Evolutionary conservation across 1,284 basidiomycete genomes (phyloP).

Genomic region (Rhodotorula sp.): DNA sequence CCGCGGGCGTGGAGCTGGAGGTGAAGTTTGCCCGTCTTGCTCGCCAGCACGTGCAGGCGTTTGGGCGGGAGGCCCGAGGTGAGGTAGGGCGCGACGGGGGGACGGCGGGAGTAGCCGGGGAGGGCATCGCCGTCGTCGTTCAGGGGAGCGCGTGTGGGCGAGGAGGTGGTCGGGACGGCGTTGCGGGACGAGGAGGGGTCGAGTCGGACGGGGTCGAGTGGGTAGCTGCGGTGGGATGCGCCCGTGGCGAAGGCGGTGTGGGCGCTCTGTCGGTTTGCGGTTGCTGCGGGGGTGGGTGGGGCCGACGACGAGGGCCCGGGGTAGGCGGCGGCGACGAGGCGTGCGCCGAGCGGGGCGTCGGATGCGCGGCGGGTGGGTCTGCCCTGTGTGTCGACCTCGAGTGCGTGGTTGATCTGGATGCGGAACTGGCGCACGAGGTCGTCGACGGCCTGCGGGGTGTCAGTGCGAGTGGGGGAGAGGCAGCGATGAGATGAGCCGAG

Average conservation of each 20-base stretch:
- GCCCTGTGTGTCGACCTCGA: not conserved
- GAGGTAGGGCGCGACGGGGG: not conserved
- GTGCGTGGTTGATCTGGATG: not conserved
- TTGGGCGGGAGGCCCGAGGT: slow-evolving; percentile 11
- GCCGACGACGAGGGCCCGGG: not conserved
- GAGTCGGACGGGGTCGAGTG: not conserved
- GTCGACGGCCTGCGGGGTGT: slow-evolving; percentile 12
- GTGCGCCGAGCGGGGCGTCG: not conserved
- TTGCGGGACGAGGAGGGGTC: not conserved
- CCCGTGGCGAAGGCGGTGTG: not conserved
- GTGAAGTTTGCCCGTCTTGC: slow-evolving; percentile 19
- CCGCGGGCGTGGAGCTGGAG: slow-evolving; percentile 29
- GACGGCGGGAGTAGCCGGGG: slow-evolving; percentile 23
- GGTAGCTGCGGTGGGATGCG: not conserved
- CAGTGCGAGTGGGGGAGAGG: not conserved
- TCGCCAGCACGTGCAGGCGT: slow-evolving; percentile 15
- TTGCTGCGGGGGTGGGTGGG: not conserved
- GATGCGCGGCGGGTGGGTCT: not conserved
- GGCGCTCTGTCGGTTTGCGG: not conserved
- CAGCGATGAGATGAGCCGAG: not conserved
- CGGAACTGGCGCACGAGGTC: slow-evolving; percentile 10
- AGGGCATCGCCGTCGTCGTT: slow-evolving; percentile 16
- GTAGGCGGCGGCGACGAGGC: slow-evolving; percentile 1
- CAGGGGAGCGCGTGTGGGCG: no score
- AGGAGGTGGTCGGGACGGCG: not conserved